Evolutionary conservation across 2,329 filamentous ascomycete species (phyloP).

Genomic region (Ophiosphaerella narmari): DNA sequence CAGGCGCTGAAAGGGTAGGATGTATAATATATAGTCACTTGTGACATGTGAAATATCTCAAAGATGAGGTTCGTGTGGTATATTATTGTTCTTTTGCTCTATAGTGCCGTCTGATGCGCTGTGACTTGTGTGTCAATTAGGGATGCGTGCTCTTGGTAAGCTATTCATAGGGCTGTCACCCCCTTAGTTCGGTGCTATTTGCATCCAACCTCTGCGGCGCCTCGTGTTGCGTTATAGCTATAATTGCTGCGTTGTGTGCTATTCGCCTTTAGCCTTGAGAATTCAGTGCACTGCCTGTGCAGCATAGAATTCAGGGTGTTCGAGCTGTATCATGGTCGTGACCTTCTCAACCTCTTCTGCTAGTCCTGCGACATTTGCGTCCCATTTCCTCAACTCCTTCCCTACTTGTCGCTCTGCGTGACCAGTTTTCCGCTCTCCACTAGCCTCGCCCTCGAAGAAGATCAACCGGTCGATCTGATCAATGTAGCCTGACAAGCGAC

Average conservation of each 20-base stretch:
- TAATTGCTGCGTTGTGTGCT: background rate
- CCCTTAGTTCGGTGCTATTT: too few relatives aligned
- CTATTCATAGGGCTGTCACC: too few relatives aligned
- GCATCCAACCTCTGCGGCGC: too few relatives aligned
- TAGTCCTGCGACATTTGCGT: constrained; percentile 81
- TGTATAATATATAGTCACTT: too few relatives aligned
- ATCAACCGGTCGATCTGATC: constrained; percentile 91
- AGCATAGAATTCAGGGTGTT: constrained; percentile 68
- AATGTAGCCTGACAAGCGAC: constrained; percentile 82
- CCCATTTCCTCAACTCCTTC: constrained; percentile 82
- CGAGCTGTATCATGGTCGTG: constrained; percentile 76
- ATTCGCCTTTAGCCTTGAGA: background rate
- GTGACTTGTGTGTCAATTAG: too few relatives aligned
- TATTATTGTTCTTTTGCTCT: too few relatives aligned
- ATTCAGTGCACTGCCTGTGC: constrained; percentile 45
- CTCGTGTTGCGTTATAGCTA: too few relatives aligned
- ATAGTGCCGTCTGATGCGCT: too few relatives aligned
- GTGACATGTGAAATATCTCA: too few relatives aligned
- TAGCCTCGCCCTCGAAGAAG: constrained; percentile 81
- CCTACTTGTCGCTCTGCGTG: constrained; percentile 64
- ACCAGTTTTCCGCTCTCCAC: constrained; percentile 68
- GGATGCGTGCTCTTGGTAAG: too few relatives aligned
- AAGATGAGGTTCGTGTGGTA: too few relatives aligned
- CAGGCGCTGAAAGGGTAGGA: constrained; percentile 30
- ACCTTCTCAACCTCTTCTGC: constrained; percentile 90